phyloP scores from a whole-genome alignment of 768 basidiomycete genomes.

The Boletus tomentosulus region DNA sequence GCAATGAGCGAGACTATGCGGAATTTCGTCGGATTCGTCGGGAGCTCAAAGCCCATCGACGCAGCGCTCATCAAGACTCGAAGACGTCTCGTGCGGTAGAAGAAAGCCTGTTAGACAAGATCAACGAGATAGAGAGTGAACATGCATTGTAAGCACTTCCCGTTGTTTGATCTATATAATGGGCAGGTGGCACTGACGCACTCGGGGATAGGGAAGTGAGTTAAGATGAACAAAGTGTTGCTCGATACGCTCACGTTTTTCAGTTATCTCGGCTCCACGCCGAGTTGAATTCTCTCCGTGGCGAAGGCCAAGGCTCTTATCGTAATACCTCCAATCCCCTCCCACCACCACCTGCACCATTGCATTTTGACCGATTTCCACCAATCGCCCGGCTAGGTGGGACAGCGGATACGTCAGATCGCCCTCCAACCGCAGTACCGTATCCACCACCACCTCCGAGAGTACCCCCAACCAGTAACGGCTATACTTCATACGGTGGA shows the following conservation, averaged over 20 bases:
- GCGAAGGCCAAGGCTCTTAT: slow-evolving; percentile 27
- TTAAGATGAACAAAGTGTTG: slow-evolving; percentile 5
- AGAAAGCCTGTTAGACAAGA: slow-evolving; percentile 30
- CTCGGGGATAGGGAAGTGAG: slow-evolving; percentile 27
- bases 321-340: slow-evolving; percentile 45
- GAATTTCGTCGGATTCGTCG: slow-evolving; percentile 32
- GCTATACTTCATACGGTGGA: slow-evolving; percentile 11
- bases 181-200: slow-evolving; percentile 9
- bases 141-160: slow-evolving; percentile 24
- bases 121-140: slow-evolving; percentile 30
- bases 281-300: slow-evolving; percentile 36
- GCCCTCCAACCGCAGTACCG: slow-evolving; percentile 18
- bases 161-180: slow-evolving; percentile 3
- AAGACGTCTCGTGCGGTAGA: slow-evolving; percentile 36
- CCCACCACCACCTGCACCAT: slow-evolving; percentile 52
- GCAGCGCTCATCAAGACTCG: slow-evolving; percentile 29
- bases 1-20: slow-evolving; percentile 28
- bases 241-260: slow-evolving; percentile 21
- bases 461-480: slow-evolving; percentile 9
- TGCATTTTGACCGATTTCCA: slow-evolving; percentile 43
- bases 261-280: slow-evolving; percentile 33
- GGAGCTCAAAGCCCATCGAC: slow-evolving; percentile 28
- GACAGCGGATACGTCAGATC: slow-evolving; percentile 16
- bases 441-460: slow-evolving; percentile 29
- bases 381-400: slow-evolving; percentile 36